Evolutionary conservation across 352 stramenopile genomes (phyloP).

Genomic region (Pythium volutum): DNA sequence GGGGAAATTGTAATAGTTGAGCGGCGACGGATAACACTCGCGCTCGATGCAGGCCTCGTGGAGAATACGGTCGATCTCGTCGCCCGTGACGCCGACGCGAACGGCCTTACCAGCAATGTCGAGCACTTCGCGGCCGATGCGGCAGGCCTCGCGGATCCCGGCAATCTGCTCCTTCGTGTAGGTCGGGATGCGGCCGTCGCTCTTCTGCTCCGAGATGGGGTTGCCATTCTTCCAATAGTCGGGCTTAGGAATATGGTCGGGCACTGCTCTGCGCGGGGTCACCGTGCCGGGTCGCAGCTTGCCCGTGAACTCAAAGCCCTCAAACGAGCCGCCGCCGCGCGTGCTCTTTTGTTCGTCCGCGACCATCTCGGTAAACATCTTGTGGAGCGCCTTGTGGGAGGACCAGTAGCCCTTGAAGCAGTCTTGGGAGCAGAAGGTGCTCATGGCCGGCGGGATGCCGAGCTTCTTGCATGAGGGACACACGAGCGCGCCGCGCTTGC

Average conservation of each 20-base stretch:
- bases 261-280: constrained; percentile 72
- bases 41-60: constrained; percentile 91
- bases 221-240: constrained; percentile 91
- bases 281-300: constrained; percentile 79
- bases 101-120: constrained; percentile 92
- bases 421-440: constrained; percentile 91
- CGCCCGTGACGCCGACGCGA: constrained; percentile 89
- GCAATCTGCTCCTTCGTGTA: constrained; percentile 93
- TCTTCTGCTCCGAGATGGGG: constrained; percentile 63
- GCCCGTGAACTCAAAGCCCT: constrained; percentile 83
- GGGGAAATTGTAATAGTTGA: constrained; percentile 98
- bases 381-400: constrained; percentile 96
- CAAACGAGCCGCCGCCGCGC: constrained; percentile 34
- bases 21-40: constrained; percentile 94
- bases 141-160: constrained; percentile 91
- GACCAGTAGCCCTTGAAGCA: constrained; percentile 97
- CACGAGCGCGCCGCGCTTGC: constrained; percentile 79
- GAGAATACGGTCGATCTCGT: constrained; percentile 97
- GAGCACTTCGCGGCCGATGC: constrained; percentile 91
- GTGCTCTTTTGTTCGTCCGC: constrained; percentile 30
- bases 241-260: constrained; percentile 72
- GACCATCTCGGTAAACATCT: constrained; percentile 89
- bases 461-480: constrained; percentile 93
- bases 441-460: constrained; percentile 78
- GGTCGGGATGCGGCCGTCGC: constrained; percentile 85